Percentiles rank a stretch among this genome's conserved stretches.
Evolutionary conservation across 2,329 filamentous ascomycete genomes (phyloP).

Genomic region (Epichloe brachyelytri): DNA sequence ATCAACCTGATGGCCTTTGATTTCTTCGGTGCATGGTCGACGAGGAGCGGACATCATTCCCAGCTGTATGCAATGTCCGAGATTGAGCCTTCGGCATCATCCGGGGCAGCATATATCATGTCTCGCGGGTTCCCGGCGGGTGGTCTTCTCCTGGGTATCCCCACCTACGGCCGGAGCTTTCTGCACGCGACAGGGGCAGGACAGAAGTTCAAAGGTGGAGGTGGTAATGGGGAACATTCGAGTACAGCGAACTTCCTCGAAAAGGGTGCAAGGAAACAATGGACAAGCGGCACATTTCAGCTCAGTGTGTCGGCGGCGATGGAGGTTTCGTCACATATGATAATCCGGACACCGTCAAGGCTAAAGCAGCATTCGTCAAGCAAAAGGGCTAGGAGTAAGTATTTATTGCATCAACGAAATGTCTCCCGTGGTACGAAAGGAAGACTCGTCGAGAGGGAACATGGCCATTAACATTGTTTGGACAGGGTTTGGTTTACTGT

Average conservation of each 20-base stretch:
- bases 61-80: conserved; percentile 54
- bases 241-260: conserved; percentile 54
- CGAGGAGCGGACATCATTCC: conserved; percentile 58
- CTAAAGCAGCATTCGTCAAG: no score
- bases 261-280: conserved; percentile 50
- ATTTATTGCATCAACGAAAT: no score
- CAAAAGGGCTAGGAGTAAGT: no score
- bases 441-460: no score
- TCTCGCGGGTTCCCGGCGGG: conserved; percentile 51
- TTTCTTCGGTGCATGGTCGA: conserved; percentile 59
- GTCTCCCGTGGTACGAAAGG: no score
- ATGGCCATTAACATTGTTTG: no score
- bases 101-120: conserved; percentile 52
- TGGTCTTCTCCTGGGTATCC: conserved; percentile 65
- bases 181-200: conserved; percentile 51
- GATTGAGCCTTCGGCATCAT: conserved; percentile 52
- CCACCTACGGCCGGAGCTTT: conserved; percentile 65
- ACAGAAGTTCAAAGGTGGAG: conserved; percentile 41
- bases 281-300: conserved; percentile 54
- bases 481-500: no score
- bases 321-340: conserved; percentile 63
- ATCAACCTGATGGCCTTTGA: conserved; percentile 76
- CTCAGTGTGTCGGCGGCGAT: conserved; percentile 59
- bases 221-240: conserved; percentile 7
- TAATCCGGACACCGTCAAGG: no score